phyloP scores from a whole-genome alignment of 495 filamentous ascomycete species.

The Pyrenopolyporus hunteri region DNA sequence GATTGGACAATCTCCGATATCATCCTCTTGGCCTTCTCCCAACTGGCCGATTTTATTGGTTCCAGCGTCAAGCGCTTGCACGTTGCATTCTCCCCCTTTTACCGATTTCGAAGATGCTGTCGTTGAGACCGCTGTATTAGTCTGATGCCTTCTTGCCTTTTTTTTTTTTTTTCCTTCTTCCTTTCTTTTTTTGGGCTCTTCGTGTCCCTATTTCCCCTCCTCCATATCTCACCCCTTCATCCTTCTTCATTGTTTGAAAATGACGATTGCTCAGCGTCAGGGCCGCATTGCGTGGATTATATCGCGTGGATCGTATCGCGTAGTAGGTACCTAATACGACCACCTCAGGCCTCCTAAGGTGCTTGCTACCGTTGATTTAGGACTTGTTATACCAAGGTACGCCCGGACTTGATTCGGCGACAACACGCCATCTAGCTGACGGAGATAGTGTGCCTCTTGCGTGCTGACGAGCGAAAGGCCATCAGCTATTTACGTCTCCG shows the following conservation, averaged over 20 bases:
- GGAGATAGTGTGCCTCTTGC: neutral
- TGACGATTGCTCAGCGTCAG: neutral
- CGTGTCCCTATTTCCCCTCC: too few relatives aligned
- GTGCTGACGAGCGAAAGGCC: neutral
- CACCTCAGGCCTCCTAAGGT: constrained; percentile 4
- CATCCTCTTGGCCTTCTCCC: neutral
- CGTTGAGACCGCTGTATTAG: constrained; percentile 8
- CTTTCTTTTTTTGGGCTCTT: neutral
- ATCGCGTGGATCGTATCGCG: neutral
- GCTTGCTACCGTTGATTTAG: neutral
- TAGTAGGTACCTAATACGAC: too few relatives aligned
- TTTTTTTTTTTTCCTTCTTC: neutral
- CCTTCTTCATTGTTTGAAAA: neutral
- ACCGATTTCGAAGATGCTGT: constrained; percentile 7
- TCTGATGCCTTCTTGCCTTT: constrained; percentile 10
- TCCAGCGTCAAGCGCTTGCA: neutral
- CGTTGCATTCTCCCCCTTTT: constrained; percentile 7
- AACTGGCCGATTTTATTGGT: constrained; percentile 18
- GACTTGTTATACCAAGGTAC: neutral
- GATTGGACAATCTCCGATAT: constrained; percentile 14
- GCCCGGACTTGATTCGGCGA: neutral
- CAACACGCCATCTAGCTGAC: neutral
- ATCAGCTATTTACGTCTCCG: constrained; percentile 12
- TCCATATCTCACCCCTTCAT: neutral
- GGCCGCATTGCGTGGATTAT: neutral